Conservation (phyloP, 768 basidiomycete genomes). For the Lactarius vividus region DNA sequence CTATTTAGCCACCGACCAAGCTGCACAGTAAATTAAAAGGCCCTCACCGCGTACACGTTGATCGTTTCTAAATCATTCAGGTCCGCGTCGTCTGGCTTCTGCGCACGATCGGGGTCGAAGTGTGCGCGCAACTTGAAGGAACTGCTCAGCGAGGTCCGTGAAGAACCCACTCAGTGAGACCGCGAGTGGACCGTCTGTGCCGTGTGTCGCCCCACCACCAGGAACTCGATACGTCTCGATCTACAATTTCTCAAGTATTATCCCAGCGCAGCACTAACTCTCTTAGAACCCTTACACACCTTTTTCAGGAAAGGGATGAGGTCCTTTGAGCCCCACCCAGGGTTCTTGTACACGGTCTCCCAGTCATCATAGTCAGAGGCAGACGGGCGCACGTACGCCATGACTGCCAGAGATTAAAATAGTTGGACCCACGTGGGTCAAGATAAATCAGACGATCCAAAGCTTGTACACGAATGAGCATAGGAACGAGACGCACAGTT, state of each 20-base stretch:
- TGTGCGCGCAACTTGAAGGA: conserved; percentile 29
- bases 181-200: conserved; percentile 44
- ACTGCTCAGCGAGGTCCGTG: conserved; percentile 31
- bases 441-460: background rate
- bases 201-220: conserved; percentile 40
- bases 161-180: conserved; percentile 33
- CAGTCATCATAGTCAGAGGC: conserved; percentile 62
- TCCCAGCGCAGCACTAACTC: background rate
- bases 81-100: conserved; percentile 22
- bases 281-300: conserved; percentile 40
- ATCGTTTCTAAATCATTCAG: conserved; percentile 29
- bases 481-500: conserved; percentile 41
- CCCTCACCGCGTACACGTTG: conserved; percentile 28
- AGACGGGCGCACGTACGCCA: conserved; percentile 55
- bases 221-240: conserved; percentile 40
- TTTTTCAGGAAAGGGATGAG: conserved; percentile 58
- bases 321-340: conserved; percentile 58
- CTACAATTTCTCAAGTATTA: conserved; percentile 24
- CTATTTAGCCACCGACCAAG: background rate
- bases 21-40: no score
- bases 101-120: conserved; percentile 28
- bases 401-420: conserved; percentile 29
- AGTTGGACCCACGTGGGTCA: background rate
- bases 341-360: conserved; percentile 47
- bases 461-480: background rate